phyloP scores from a whole-genome alignment of 1,284 basidiomycete genomes.

The Cerioporus squamosus region DNA sequence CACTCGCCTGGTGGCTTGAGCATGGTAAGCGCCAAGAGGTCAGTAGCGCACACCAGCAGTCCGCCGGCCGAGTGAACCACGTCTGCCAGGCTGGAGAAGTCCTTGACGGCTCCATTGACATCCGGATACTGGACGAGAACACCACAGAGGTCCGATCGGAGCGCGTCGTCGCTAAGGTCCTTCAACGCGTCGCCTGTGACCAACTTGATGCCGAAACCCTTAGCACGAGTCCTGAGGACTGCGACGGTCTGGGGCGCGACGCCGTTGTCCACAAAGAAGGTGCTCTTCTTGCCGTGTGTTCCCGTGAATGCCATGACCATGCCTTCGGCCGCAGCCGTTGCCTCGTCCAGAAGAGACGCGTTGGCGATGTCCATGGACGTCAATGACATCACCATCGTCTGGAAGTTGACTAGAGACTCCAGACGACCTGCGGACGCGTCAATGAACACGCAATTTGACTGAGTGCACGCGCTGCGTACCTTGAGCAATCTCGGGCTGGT shows the following conservation, averaged over 20 bases:
- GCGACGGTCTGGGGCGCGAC: constrained; percentile 88
- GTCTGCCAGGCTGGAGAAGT: constrained; percentile 74
- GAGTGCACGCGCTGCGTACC: constrained; percentile 48
- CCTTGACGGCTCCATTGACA: constrained; percentile 84
- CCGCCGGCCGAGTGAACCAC: constrained; percentile 79
- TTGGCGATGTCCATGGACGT: constrained; percentile 96
- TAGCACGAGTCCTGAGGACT: constrained; percentile 86
- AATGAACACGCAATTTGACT: neutral
- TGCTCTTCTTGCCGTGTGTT: constrained; percentile 74
- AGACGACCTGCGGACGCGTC: constrained; percentile 68
- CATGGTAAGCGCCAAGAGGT: constrained; percentile 92
- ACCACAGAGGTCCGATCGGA: constrained; percentile 78
- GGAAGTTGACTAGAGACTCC: constrained; percentile 96
- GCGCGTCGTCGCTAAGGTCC: constrained; percentile 55
- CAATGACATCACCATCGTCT: constrained; percentile 95
- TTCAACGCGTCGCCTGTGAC: constrained; percentile 65
- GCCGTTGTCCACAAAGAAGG: constrained; percentile 83
- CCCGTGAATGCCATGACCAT: constrained; percentile 85
- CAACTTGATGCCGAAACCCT: constrained; percentile 88
- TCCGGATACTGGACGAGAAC: constrained; percentile 93
- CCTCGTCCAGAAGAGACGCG: constrained; percentile 90
- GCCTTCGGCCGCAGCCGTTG: constrained; percentile 92
- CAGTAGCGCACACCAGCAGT: constrained; percentile 87
- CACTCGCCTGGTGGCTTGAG: constrained; percentile 97
- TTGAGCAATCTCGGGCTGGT: constrained; percentile 93